Percentiles rank a stretch among this genome's conserved stretches.
Conservation (phyloP, 2,329 filamentous ascomycete species). For the Podosphaera aphanis region DNA sequence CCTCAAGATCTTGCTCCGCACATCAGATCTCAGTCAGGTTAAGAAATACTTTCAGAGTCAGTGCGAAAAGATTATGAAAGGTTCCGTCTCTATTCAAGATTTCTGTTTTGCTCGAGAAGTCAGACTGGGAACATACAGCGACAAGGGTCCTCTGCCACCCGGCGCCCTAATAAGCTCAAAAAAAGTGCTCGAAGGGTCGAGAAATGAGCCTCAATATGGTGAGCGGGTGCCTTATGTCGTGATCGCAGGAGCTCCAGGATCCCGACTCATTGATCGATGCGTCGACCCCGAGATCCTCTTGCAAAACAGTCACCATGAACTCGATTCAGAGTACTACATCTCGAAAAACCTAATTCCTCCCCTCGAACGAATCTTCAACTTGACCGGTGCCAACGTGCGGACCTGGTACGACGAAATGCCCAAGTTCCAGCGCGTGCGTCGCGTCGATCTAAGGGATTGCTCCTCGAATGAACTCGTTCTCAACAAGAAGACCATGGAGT, state of each 20-base stretch:
- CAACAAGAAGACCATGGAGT: conserved; percentile 54
- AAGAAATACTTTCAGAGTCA: conserved; percentile 79
- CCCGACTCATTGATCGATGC: conserved; percentile 68
- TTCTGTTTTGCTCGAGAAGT: conserved; percentile 93
- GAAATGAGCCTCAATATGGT: conserved; percentile 79
- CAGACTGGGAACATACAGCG: conserved; percentile 67
- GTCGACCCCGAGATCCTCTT: conserved; percentile 70
- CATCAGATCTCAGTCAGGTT: conserved; percentile 66
- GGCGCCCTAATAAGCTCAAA: conserved; percentile 74
- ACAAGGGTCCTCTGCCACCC: conserved; percentile 56
- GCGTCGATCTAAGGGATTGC: conserved; percentile 13
- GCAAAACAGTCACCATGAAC: conserved; percentile 47
- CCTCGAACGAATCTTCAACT: conserved; percentile 84
- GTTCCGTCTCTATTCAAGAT: conserved; percentile 72
- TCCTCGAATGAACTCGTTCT: conserved; percentile 8
- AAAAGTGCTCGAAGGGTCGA: conserved; percentile 65
- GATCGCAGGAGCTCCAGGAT: conserved; percentile 64
- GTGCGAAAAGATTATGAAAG: conserved; percentile 79
- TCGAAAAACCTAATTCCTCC: conserved; percentile 87
- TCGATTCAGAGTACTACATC: conserved; percentile 95
- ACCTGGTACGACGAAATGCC: conserved; percentile 96
- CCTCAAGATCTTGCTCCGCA: conserved; percentile 71
- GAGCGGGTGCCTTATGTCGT: conserved; percentile 92
- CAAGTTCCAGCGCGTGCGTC: conserved; percentile 55
- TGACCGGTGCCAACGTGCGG: conserved; percentile 76